phyloP scores from a whole-genome alignment of 2,329 filamentous ascomycete species.

The Aspergillus fischeri region DNA sequence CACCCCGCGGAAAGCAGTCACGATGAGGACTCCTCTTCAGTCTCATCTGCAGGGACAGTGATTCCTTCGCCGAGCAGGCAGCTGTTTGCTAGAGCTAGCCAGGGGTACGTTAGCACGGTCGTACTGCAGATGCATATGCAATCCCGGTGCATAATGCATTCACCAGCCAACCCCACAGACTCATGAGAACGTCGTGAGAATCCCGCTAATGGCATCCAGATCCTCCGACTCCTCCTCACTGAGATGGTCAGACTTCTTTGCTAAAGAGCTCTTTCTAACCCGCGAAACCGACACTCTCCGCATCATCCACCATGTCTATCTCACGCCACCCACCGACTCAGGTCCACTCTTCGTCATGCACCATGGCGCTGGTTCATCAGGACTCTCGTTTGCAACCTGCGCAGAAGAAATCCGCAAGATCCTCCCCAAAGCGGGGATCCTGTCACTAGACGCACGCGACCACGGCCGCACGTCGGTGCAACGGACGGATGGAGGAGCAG shows the following conservation, averaged over 20 bases:
- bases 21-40: constrained; percentile 75
- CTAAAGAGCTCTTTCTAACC: constrained; percentile 73
- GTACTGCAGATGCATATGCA: neutral
- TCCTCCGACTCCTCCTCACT: constrained; percentile 56
- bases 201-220: constrained; percentile 8
- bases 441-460: constrained; percentile 80
- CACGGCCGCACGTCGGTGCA: constrained; percentile 65
- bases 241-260: constrained; percentile 87
- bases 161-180: neutral
- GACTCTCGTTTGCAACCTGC: constrained; percentile 82
- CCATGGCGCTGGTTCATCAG: constrained; percentile 91
- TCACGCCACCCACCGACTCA: constrained; percentile 69
- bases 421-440: constrained; percentile 74
- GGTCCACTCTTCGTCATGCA: constrained; percentile 89
- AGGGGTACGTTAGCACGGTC: constrained; percentile 50
- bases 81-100: constrained; percentile 63
- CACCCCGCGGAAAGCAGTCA: constrained; percentile 21
- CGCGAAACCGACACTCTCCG: constrained; percentile 33
- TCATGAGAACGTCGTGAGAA: neutral
- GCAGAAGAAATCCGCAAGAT: constrained; percentile 71
- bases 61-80: constrained; percentile 71
- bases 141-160: neutral
- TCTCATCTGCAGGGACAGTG: constrained; percentile 88
- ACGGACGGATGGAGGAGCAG: constrained; percentile 26
- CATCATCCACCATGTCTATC: constrained; percentile 76